Base-by-base conservation (phyloP, 495 filamentous ascomycete species). In the Sabuloglossum arenarium region DNA sequence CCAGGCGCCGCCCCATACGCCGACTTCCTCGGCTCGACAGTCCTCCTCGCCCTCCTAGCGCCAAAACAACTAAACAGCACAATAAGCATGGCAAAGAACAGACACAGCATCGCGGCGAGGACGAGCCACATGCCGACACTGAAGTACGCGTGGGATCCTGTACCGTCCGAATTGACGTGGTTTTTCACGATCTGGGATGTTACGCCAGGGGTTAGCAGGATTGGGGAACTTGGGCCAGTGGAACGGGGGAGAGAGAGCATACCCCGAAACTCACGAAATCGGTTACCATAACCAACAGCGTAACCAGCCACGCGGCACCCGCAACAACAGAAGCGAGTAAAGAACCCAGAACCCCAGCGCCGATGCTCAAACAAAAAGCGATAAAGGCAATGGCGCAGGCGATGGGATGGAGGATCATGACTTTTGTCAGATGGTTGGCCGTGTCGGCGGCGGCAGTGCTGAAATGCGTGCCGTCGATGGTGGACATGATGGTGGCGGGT, bases 381-480 rank as follows among this genome's bases (percentile, higher is more conserved):
- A 80, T 73, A 68, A 80, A 79, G 57, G 71, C 68, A 16, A 80
- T 58, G 21, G 68, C 77, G 54, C 71, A 73, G 4, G 73, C 77
- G 65, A 81, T 70, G 10, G 78, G 78, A 66, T 81, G 78, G 51
- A 81, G 70, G 54, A 81, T 60, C 73, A 81, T 75, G 52, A 73
- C 76, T 53, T 66, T 68, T 16, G 78, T 80, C 6, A 81, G 68
- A 0, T 60, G 63, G 32, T 67, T 66, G n/a, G 74, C 59, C 24
- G 73, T 73, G 60, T 68, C 63, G 24, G 59, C 59, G 6, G 69
- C 65, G 58, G 67, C 63, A 59, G 65, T 63, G 46, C 72, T 75
- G 68, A 72, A 70, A 12, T 61, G 47, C 42, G 67, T 66, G 54
- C 61, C 58, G 39, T 67, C 67, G 25, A 71, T 60, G 6, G 54